These are phyloP conservation scores for Boletus sp. DNA, from an alignment of 1,284 basidiomycete species.

Conservation along the genomic window DNA sequence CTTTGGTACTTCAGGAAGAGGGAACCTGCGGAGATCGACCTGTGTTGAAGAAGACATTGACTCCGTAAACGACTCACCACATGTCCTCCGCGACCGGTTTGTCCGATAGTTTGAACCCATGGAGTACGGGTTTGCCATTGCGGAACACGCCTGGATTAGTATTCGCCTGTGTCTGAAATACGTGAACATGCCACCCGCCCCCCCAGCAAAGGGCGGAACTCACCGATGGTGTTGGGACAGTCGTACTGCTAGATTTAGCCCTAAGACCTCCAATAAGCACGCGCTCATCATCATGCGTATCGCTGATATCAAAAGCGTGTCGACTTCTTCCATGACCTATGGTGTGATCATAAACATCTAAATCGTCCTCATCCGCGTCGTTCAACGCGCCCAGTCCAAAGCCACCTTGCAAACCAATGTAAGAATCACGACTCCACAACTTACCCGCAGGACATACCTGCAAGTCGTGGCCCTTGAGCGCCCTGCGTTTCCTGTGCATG, in stretches of 20 bases:
- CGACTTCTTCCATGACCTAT: conserved; percentile 42
- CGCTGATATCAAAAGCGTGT: conserved; percentile 70
- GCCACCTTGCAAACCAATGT: conserved; percentile 50
- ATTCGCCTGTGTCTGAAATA: conserved; percentile 37
- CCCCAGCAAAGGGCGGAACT: not conserved
- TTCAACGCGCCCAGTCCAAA: conserved; percentile 86
- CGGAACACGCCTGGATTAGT: conserved; percentile 52
- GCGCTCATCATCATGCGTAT: conserved; percentile 62
- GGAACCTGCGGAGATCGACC: conserved; percentile 58
- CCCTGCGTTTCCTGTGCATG: conserved; percentile 11
- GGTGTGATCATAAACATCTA: conserved; percentile 75
- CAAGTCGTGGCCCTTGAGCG: conserved; percentile 53
- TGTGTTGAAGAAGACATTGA: conserved; percentile 7
- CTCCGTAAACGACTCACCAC: conserved; percentile 50
- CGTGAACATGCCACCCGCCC: conserved; percentile 21
- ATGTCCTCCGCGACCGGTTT: conserved; percentile 69
- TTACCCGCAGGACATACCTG: conserved; percentile 43
- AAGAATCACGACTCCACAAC: conserved; percentile 1
- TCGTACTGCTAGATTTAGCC: not conserved
- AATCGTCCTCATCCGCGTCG: conserved; percentile 85
- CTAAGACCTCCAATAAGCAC: conserved; percentile 36
- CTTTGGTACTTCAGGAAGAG: conserved; percentile 73
- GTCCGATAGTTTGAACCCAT: conserved; percentile 74
- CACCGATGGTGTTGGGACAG: conserved; percentile 16
- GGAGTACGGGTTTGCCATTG: conserved; percentile 72